Evolutionary conservation across 371 early-diverging fungal genomes (phyloP).

Genomic region (Mortierella sp.): DNA sequence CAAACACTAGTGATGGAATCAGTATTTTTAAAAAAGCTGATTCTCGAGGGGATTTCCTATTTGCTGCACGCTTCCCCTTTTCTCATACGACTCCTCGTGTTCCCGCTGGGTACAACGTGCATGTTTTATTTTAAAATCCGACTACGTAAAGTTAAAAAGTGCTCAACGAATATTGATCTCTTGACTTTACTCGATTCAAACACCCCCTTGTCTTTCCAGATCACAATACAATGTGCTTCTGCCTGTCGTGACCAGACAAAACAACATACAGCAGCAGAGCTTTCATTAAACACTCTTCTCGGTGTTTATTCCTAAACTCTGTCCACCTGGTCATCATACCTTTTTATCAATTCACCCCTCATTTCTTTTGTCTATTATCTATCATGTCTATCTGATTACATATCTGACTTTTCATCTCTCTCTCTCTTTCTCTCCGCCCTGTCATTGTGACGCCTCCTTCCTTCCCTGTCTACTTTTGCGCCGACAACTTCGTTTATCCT

Average conservation of each 20-base stretch:
- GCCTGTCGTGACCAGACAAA: background rate
- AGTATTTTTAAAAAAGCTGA: too few relatives aligned
- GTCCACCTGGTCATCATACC: slow-evolving; percentile 18
- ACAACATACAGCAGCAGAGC: slow-evolving; percentile 6
- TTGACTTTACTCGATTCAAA: background rate
- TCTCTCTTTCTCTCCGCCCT: slow-evolving; percentile 3
- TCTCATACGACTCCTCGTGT: background rate
- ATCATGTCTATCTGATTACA: background rate
- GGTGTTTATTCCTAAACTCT: background rate
- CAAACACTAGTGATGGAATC: background rate
- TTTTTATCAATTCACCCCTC: background rate
- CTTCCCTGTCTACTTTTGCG: background rate
- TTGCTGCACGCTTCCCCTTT: background rate
- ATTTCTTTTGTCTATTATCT: slow-evolving; percentile 6
- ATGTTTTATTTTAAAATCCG: background rate
- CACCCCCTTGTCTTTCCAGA: too few relatives aligned
- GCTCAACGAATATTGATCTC: background rate
- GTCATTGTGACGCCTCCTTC: background rate
- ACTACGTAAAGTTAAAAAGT: too few relatives aligned
- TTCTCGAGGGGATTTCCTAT: background rate
- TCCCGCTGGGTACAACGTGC: background rate
- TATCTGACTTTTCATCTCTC: background rate
- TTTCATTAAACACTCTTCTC: background rate
- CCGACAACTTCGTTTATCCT: background rate
- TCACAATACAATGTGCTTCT: background rate